A percentile compares a stretch with the other conserved stretches of the same genome.
Conservation (phyloP, 331 rosid species). For the Rosa hybrid region DNA sequence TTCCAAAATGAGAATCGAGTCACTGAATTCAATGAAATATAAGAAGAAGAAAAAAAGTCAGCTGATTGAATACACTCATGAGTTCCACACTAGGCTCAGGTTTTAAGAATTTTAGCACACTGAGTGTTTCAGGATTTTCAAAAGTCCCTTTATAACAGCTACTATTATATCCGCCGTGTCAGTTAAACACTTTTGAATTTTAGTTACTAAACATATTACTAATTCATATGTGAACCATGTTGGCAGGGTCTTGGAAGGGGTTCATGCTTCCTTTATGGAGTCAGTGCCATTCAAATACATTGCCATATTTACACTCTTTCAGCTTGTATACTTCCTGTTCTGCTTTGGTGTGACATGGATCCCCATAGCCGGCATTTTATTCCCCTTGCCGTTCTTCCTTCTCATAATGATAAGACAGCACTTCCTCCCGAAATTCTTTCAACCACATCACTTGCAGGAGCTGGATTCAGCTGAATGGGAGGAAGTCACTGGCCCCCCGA, state of each 20-base stretch:
- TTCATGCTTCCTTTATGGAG: slow-evolving; percentile 82
- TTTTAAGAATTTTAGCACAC: not conserved
- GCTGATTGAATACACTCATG: not conserved
- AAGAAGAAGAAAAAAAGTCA: not conserved
- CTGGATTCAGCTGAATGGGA: slow-evolving; percentile 89
- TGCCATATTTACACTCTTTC: slow-evolving; percentile 68
- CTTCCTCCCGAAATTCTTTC: slow-evolving; percentile 68
- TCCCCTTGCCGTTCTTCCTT: slow-evolving; percentile 80
- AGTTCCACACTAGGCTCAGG: not conserved
- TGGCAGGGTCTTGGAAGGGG: slow-evolving; percentile 67
- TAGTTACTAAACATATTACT: not conserved
- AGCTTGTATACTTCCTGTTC: slow-evolving; percentile 60
- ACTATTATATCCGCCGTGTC: not conserved
- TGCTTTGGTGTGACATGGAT: slow-evolving; percentile 95
- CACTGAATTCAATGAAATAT: not conserved
- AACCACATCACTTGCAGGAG: slow-evolving; percentile 55
- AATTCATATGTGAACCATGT: slow-evolving; percentile 6
- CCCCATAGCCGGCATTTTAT: slow-evolving; percentile 86
- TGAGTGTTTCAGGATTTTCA: not conserved
- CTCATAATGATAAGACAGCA: slow-evolving; percentile 68
- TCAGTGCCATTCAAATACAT: slow-evolving; percentile 66
- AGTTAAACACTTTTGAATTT: not conserved
- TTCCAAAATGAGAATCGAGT: not conserved
- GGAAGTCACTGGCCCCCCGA: slow-evolving; percentile 55
- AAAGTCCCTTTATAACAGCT: not conserved